These are phyloP conservation scores for Amphibolis antarctica DNA, from an alignment of 106 monocot genomes.

Conservation along the genomic window DNA sequence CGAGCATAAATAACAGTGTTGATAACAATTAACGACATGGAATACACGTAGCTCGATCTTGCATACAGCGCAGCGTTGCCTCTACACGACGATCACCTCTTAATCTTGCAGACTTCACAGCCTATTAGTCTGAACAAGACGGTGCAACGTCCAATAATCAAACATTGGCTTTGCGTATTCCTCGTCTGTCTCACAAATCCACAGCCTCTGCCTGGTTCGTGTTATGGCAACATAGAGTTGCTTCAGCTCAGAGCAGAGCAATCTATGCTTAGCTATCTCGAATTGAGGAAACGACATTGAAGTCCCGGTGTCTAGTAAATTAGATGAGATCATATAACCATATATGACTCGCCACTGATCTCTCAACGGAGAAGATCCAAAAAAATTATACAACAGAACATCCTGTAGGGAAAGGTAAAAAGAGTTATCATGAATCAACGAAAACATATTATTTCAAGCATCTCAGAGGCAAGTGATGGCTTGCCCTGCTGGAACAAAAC, in stretches of 20 bases:
- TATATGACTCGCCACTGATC: conserved; percentile 68
- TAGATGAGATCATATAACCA: conserved; percentile 28
- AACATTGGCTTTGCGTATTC: conserved; percentile 47
- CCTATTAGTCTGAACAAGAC: conserved; percentile 41
- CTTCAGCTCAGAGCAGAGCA: conserved; percentile 65
- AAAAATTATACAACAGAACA: conserved; percentile 61
- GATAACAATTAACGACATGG: conserved; percentile 20
- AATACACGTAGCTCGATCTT: conserved; percentile 22
- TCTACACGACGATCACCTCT: conserved; percentile 43
- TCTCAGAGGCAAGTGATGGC: conserved; percentile 11
- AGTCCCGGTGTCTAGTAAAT: conserved; percentile 3
- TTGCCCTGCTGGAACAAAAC: conserved; percentile 2
- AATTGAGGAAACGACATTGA: conserved; percentile 25
- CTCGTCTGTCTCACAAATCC: conserved; percentile 48
- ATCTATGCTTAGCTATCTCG: conserved; percentile 25
- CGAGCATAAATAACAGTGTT: conserved; percentile 22
- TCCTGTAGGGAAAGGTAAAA: conserved; percentile 28
- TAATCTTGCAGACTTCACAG: conserved; percentile 21
- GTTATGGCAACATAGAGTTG: conserved; percentile 79
- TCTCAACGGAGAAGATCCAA: conserved; percentile 40
- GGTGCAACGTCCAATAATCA: conserved; percentile 54
- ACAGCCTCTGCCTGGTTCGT: conserved; percentile 50
- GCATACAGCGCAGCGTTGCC: conserved; percentile 24
- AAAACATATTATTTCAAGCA: conserved; percentile 6
- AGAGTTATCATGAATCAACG: not conserved